Evolutionary conservation across 2,329 filamentous ascomycete species (phyloP).

Genomic region (Leptoxyphium fumago): DNA sequence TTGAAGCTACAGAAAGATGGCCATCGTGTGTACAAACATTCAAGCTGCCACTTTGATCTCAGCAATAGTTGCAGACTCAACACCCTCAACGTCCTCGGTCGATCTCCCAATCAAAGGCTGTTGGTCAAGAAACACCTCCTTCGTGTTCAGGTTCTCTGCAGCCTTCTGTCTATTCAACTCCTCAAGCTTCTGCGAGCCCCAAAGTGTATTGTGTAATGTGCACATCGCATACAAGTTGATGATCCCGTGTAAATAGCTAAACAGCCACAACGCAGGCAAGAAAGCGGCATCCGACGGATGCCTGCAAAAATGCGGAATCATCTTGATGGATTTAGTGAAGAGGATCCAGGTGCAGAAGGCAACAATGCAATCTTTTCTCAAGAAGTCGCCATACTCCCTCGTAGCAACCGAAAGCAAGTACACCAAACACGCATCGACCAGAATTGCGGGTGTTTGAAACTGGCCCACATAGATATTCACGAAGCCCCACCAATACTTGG

Average conservation of each 20-base stretch:
- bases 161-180: conserved; percentile 2
- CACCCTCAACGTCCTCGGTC: too few relatives aligned
- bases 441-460: conserved; percentile 41
- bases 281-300: conserved; percentile 38
- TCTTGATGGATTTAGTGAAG: conserved; percentile 43
- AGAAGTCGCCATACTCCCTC: neutral
- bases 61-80: too few relatives aligned
- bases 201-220: conserved; percentile 26
- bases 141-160: too few relatives aligned
- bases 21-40: too few relatives aligned
- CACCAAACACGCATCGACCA: conserved; percentile 36
- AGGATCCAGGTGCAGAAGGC: conserved; percentile 32
- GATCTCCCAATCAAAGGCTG: too few relatives aligned
- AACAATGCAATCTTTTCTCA: neutral
- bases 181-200: conserved; percentile 16
- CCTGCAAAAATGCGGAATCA: conserved; percentile 36
- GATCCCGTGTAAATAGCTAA: conserved; percentile 43
- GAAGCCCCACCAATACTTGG: conserved; percentile 34
- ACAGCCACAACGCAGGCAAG: conserved; percentile 36
- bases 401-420: conserved; percentile 18
- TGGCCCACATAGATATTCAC: conserved; percentile 43
- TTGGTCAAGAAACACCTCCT: too few relatives aligned
- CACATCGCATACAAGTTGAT: conserved; percentile 43
- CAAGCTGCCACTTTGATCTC: too few relatives aligned
- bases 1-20: too few relatives aligned